phyloP scores from a whole-genome alignment of 1,284 basidiomycete species.

The Gomphus bonarii region DNA sequence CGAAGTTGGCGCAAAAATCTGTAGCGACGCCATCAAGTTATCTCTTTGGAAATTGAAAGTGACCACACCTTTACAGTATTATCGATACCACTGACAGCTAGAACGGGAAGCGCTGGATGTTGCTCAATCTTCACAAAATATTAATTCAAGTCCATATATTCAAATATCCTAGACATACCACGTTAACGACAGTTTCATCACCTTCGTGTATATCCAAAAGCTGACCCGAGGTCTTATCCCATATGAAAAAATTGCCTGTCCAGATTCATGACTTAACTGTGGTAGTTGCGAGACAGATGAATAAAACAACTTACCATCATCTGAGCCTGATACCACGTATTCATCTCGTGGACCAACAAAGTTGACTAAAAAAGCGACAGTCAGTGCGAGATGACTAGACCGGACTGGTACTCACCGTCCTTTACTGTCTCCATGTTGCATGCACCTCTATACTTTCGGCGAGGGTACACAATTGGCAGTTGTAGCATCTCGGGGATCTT shows the following conservation, averaged over 20 bases:
- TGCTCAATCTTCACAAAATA: conserved; percentile 49
- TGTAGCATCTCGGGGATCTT: conserved; percentile 14
- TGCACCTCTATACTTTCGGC: conserved; percentile 57
- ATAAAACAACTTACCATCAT: conserved; percentile 54
- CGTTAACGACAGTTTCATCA: conserved; percentile 76
- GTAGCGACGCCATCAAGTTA: background rate
- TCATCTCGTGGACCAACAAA: conserved; percentile 74
- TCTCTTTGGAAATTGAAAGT: background rate
- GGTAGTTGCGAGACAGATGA: background rate
- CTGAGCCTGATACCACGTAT: conserved; percentile 78
- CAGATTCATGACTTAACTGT: background rate
- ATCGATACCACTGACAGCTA: conserved; percentile 88
- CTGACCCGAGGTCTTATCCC: conserved; percentile 59
- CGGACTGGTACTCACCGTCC: conserved; percentile 48
- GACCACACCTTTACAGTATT: conserved; percentile 67
- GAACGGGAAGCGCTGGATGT: conserved; percentile 70
- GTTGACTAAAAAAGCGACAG: conserved; percentile 46
- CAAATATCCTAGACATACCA: conserved; percentile 19
- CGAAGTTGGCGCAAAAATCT: conserved; percentile 64
- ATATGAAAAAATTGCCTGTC: conserved; percentile 64
- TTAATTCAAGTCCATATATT: background rate
- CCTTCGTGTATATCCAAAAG: conserved; percentile 78
- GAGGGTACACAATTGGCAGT: conserved; percentile 60
- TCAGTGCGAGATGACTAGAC: background rate
- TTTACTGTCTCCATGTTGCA: conserved; percentile 85